These are phyloP conservation scores for Pseudogymnoascus sp. DNA, from an alignment of 2,329 filamentous ascomycete genomes.

Conservation along the genomic window DNA sequence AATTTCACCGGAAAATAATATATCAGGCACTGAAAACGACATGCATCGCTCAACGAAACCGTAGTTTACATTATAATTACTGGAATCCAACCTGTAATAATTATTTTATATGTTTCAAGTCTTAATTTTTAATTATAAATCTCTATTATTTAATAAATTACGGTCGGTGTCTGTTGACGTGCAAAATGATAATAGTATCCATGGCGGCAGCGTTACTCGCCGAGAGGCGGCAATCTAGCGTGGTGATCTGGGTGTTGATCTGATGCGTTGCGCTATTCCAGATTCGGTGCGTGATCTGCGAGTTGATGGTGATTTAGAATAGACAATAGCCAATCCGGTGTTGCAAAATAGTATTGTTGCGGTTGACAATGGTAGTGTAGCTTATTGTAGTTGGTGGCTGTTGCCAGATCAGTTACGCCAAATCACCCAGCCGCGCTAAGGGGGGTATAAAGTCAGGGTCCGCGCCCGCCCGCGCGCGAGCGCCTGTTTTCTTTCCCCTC, in stretches of 20 bases:
- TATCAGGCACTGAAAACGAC: background rate
- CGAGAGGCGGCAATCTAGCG: background rate
- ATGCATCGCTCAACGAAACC: background rate
- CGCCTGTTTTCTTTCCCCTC: background rate
- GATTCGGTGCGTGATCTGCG: background rate
- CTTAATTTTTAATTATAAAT: background rate
- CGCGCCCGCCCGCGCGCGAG: background rate
- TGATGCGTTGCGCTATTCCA: background rate
- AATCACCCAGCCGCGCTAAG: background rate
- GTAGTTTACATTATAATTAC: background rate
- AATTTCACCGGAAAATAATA: background rate
- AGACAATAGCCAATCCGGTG: constrained; percentile 1
- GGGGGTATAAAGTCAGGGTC: background rate
- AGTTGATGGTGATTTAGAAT: background rate
- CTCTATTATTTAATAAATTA: background rate
- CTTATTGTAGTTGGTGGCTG: background rate
- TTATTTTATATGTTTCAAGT: background rate
- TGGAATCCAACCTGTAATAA: background rate
- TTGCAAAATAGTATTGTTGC: background rate
- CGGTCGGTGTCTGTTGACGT: background rate
- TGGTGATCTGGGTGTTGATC: background rate
- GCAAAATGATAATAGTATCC: background rate
- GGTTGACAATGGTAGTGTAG: background rate
- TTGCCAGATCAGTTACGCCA: background rate
- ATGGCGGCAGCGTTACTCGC: background rate